Conservation (phyloP, 495 filamentous ascomycete species). For the Daldinia caldariorum region DNA sequence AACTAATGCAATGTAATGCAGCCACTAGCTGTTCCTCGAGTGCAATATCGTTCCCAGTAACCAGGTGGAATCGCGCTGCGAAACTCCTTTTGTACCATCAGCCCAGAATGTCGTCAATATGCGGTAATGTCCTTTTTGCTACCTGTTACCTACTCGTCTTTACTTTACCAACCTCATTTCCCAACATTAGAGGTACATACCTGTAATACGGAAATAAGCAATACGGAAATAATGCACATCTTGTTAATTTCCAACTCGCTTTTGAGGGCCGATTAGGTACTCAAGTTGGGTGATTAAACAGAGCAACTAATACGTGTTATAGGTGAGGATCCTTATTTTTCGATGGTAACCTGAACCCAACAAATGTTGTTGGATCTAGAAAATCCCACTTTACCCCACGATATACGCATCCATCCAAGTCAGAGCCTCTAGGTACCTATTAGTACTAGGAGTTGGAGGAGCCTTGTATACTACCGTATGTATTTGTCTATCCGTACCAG, state of each 20-base stretch:
- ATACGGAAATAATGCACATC: not conserved
- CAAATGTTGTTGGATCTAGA: constrained; percentile 24
- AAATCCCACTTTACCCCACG: constrained; percentile 42
- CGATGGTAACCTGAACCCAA: constrained; percentile 14
- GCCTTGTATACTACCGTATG: constrained; percentile 16
- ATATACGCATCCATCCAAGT: constrained; percentile 26
- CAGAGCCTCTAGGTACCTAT: too few species aligned
- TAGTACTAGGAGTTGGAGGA: not conserved
- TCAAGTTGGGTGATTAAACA: constrained; percentile 2
- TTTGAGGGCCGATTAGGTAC: not conserved
- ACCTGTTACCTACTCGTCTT: not conserved
- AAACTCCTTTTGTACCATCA: constrained; percentile 5
- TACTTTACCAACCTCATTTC: not conserved
- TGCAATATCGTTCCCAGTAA: constrained; percentile 36
- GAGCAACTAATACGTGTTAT: constrained; percentile 17
- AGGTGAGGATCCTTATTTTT: constrained; percentile 16
- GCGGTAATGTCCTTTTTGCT: not conserved
- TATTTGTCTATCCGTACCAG: constrained; percentile 15
- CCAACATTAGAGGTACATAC: too few species aligned
- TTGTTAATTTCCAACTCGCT: not conserved
- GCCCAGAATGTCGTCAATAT: not conserved
- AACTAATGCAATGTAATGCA: constrained; percentile 27
- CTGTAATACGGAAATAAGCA: too few species aligned
- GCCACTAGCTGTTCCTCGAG: constrained; percentile 11
- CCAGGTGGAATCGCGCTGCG: constrained; percentile 28